Evolutionary conservation across 2,329 filamentous ascomycete genomes (phyloP).

Genomic region (Claviceps fusiformis): DNA sequence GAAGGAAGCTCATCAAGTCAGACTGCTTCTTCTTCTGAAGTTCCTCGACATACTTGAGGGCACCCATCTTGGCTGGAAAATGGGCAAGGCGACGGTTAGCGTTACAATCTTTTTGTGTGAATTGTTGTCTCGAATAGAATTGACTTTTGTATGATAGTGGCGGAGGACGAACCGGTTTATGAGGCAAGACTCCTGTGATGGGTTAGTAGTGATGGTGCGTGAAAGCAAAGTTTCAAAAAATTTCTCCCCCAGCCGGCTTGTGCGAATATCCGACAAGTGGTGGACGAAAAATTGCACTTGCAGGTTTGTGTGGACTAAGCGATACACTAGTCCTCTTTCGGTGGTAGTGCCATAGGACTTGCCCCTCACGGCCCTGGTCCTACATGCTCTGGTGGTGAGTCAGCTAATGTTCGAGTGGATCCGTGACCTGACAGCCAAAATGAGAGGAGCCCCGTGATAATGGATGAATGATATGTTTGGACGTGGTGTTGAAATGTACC

Average conservation of each 20-base stretch:
- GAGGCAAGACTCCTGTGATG: conserved; percentile 21
- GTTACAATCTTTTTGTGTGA: background rate
- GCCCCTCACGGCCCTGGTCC: conserved; percentile 17
- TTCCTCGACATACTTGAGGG: conserved; percentile 99
- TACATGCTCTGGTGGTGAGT: conserved; percentile 10
- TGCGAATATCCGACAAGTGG: conserved; percentile 15
- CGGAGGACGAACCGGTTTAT: conserved; percentile 22
- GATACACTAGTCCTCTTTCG: conserved; percentile 16
- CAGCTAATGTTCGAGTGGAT: conserved; percentile 6
- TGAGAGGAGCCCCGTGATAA: background rate
- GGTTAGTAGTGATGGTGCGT: conserved; percentile 21
- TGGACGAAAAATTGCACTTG: conserved; percentile 18
- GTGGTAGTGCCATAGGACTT: conserved; percentile 16
- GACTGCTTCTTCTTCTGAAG: conserved; percentile 99
- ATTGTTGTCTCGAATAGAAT: background rate
- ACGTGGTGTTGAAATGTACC: too few relatives aligned
- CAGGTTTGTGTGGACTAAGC: conserved; percentile 27
- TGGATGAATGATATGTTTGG: background rate
- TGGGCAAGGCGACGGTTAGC: background rate
- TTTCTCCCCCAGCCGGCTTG: conserved; percentile 11
- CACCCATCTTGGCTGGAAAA: conserved; percentile 71
- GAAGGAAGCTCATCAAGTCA: conserved; percentile 99
- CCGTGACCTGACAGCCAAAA: background rate
- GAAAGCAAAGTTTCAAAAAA: conserved; percentile 19
- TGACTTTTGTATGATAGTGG: background rate